Conservation (phyloP, 176 grass and related monocot genomes). For the Chrysopogon serrulatus region DNA sequence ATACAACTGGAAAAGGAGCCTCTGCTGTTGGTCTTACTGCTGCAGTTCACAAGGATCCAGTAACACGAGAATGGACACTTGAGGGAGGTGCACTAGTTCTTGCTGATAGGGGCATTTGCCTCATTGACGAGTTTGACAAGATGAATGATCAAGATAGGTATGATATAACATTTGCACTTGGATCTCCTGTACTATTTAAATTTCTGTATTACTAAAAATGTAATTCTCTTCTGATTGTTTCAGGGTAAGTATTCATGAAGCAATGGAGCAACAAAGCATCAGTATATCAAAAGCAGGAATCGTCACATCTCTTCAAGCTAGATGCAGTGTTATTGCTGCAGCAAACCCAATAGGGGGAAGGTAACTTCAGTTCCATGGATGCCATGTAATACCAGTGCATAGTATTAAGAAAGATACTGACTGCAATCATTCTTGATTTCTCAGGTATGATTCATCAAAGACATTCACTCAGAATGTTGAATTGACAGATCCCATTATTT, state of each 20-base stretch:
- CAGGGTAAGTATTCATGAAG: constrained; percentile 99
- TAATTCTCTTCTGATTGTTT: constrained; percentile 24
- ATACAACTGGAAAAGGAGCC: constrained; percentile 98
- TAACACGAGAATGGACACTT: constrained; percentile 97
- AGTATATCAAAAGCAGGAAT: constrained; percentile 99
- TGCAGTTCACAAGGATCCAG: constrained; percentile 95
- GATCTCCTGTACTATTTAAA: constrained; percentile 7
- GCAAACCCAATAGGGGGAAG: constrained; percentile 95
- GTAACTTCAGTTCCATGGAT: constrained; percentile 37
- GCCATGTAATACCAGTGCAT: not conserved
- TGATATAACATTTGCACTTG: constrained; percentile 18
- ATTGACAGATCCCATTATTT: constrained; percentile 96
- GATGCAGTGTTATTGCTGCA: constrained; percentile 97
- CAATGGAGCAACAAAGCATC: constrained; percentile 99
- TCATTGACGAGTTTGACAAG: constrained; percentile 99
- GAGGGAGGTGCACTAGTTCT: constrained; percentile 97
- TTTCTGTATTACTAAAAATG: not conserved
- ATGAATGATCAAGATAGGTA: constrained; percentile 99
- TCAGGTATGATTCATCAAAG: constrained; percentile 97
- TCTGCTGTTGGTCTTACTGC: constrained; percentile 96
- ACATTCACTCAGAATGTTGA: constrained; percentile 96
- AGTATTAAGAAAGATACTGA: constrained; percentile 1
- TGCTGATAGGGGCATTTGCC: constrained; percentile 95
- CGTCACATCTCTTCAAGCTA: constrained; percentile 94
- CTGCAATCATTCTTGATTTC: constrained; percentile 19